A percentile compares a stretch with the other conserved stretches of the same genome.
Evolutionary conservation across 805 yeast species (phyloP).

Genomic region (Monosporozyma aerobia): DNA sequence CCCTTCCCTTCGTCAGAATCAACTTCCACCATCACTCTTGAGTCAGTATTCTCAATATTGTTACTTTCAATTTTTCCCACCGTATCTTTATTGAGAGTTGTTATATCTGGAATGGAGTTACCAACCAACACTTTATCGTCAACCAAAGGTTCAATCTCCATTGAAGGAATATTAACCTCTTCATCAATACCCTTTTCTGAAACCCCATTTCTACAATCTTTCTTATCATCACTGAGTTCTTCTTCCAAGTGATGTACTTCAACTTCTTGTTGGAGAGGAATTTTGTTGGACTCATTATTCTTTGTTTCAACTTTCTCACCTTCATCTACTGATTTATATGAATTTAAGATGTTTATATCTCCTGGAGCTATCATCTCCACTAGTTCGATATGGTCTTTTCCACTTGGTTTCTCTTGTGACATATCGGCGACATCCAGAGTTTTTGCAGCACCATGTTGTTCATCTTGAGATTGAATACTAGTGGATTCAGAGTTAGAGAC

Average conservation of each 20-base stretch:
- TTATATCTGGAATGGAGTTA: neutral
- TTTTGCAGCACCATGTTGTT: neutral
- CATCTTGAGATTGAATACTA: neutral
- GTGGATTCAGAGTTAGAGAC: neutral
- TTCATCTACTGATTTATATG: slow-evolving; percentile 1
- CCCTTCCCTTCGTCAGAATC: neutral
- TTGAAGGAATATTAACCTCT: neutral
- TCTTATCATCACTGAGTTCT: neutral
- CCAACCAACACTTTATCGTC: neutral
- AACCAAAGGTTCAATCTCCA: neutral
- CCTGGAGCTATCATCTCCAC: slow-evolving; percentile 8
- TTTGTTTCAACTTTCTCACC: neutral
- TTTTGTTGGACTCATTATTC: neutral
- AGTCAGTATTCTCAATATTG: neutral
- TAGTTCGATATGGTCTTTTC: neutral
- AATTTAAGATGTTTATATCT: slow-evolving; percentile 7
- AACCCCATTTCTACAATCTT: neutral
- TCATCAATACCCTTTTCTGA: neutral
- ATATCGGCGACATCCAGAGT: neutral
- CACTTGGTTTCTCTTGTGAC: neutral
- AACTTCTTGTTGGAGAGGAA: neutral
- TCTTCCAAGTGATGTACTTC: neutral
- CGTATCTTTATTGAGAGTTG: neutral
- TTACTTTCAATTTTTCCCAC: neutral
- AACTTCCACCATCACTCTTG: neutral